Evolutionary conservation across 2,329 filamentous ascomycete species (phyloP).

Genomic region (Colletotrichum australisinense): DNA sequence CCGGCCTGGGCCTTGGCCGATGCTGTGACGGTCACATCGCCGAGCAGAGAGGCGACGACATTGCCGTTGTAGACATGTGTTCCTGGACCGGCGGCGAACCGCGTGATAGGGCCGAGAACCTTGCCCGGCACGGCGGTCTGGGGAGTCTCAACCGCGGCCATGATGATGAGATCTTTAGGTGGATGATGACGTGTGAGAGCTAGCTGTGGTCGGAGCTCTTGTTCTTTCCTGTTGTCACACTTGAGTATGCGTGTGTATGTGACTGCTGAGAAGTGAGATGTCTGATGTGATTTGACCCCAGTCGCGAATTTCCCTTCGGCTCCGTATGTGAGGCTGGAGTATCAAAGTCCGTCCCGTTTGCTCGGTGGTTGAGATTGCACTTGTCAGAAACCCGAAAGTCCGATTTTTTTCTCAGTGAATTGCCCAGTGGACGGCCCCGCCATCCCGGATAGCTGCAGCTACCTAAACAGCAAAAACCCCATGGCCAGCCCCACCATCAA

Average conservation of each 20-base stretch:
- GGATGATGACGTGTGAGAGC: slow-evolving; percentile 25
- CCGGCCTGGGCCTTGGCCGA: slow-evolving; percentile 59
- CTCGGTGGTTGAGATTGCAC: slow-evolving; percentile 13
- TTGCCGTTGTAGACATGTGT: slow-evolving; percentile 83
- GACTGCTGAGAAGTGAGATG: neutral
- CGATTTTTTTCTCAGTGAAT: slow-evolving; percentile 26
- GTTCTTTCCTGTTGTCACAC: neutral
- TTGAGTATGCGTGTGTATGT: neutral
- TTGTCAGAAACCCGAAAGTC: slow-evolving; percentile 31
- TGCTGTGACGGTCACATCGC: slow-evolving; percentile 70
- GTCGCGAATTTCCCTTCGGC: neutral
- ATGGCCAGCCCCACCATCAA: neutral
- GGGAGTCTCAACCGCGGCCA: slow-evolving; percentile 52
- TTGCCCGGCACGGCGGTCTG: slow-evolving; percentile 84
- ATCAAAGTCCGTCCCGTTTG: slow-evolving; percentile 16
- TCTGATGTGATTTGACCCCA: neutral
- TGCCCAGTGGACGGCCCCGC: slow-evolving; percentile 17
- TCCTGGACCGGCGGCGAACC: slow-evolving; percentile 81
- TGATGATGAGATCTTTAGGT: slow-evolving; percentile 27
- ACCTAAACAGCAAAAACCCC: neutral
- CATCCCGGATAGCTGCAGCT: slow-evolving; percentile 25
- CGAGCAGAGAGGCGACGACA: slow-evolving; percentile 86
- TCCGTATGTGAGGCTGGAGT: slow-evolving; percentile 10
- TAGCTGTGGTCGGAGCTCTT: neutral
- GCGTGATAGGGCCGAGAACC: slow-evolving; percentile 74